phyloP scores from a whole-genome alignment of 2,329 filamentous ascomycete genomes.

The Incumbomyces delicatus region DNA sequence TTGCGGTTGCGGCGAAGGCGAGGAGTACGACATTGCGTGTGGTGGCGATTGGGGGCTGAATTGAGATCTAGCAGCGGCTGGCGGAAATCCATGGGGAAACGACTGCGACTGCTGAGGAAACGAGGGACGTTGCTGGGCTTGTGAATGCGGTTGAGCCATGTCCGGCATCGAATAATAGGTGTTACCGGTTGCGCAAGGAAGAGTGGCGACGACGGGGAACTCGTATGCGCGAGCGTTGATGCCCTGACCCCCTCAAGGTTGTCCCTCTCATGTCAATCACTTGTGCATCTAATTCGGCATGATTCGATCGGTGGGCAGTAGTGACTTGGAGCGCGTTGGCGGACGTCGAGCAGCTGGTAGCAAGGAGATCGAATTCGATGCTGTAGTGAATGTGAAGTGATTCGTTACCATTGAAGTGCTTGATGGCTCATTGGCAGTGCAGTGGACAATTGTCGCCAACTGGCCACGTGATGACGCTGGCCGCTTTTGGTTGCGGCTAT shows the following conservation, averaged over 20 bases:
- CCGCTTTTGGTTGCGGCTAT: too few relatives aligned
- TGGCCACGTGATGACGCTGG: too few relatives aligned
- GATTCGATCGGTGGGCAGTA: background rate
- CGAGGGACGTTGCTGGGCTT: conserved; percentile 14
- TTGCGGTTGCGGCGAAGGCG: conserved; percentile 48
- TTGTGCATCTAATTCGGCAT: conserved; percentile 3
- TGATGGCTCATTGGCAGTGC: too few relatives aligned
- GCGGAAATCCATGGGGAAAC: conserved; percentile 14
- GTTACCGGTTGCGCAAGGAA: background rate
- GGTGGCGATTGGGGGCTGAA: conserved; percentile 18
- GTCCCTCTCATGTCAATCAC: conserved; percentile 14
- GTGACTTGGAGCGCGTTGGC: too few relatives aligned
- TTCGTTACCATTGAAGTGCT: too few relatives aligned
- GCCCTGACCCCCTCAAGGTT: conserved; percentile 10
- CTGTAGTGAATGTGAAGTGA: too few relatives aligned
- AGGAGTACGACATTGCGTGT: conserved; percentile 37
- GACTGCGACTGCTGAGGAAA: conserved; percentile 14
- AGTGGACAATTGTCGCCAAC: too few relatives aligned
- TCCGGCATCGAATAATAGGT: conserved; percentile 4
- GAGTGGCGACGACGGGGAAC: background rate
- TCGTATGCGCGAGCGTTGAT: conserved; percentile 16
- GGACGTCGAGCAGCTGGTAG: too few relatives aligned
- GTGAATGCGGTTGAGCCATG: conserved; percentile 14
- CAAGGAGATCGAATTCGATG: background rate
- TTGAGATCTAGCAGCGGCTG: conserved; percentile 12